Evolutionary conservation across 2,329 filamentous ascomycete species (phyloP), one percentile per base, ranked within the genome.

Genomic region (Ilyonectria sp.): DNA sequence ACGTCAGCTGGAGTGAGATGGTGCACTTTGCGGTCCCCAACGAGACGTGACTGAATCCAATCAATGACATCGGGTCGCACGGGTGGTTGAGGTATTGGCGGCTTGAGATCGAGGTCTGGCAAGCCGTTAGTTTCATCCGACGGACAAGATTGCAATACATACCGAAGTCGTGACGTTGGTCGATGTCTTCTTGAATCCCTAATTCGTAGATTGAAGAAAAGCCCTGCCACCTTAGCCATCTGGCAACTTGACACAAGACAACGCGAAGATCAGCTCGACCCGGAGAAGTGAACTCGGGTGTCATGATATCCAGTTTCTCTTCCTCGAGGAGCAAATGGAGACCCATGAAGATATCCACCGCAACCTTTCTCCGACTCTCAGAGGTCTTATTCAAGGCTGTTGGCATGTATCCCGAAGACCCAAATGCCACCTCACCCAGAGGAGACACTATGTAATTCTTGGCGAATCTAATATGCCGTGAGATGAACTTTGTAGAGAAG

Each of bases 301-400:
- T 80, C 69, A 86, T 84, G 5, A 91, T 87, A 68, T 93, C 90
- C 2, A 99, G 87, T 77, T 97, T 98, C 69, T 93, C 87, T 78
- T 99, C 96, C 79, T 99, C 95, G 0, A 93, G 87, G n/a, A 97
- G 84, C 3, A 98, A 85, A 81, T 99, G 96, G 13, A 99, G 84
- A 1, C 89, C 92, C 70, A 97, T 84, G 43, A 95, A 87, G 58
- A 93, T 86, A 75, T 93, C 88, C 77, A 92, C 83, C 37, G 92
- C 86, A 61, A 90, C 82, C 75, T 86, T 91, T 63, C 87, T 85
- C 49, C 90, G 87, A 56, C 86, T 85, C 63, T 89, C 88, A 43
- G 87, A 83, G 61, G 85, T 87, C 58, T 86, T 82, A 55, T 80
- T 80, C 3, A 82, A 64, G 2, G 86, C 88, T 0, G 91, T 93